phyloP scores from a whole-genome alignment of 352 stramenopile genomes.

The Pilasporangium apinafurcum region DNA sequence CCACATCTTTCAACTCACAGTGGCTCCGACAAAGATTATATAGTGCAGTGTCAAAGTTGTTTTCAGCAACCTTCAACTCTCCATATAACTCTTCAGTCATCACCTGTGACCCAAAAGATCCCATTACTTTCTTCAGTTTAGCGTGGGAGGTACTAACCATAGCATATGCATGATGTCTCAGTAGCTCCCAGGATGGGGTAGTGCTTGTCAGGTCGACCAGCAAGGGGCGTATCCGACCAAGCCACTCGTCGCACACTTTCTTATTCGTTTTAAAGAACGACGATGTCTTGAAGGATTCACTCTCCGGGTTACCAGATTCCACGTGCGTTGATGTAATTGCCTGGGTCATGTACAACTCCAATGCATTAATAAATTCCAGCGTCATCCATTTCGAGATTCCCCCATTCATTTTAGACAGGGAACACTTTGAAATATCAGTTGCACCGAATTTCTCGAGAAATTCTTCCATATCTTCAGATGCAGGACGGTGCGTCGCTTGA shows the following conservation, averaged over 20 bases:
- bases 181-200: constrained; percentile 18
- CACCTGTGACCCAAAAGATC: constrained; percentile 7
- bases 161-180: constrained; percentile 35
- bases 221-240: constrained; percentile 49
- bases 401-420: no score
- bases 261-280: constrained; percentile 65
- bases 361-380: constrained; percentile 47
- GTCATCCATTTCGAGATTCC: constrained; percentile 26
- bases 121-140: constrained; percentile 28
- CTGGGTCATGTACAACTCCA: constrained; percentile 41
- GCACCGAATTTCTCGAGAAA: not conserved
- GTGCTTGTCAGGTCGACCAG: constrained; percentile 34
- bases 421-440: not conserved
- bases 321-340: constrained; percentile 9
- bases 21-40: constrained; percentile 33
- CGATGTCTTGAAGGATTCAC: constrained; percentile 30
- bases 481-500: not conserved
- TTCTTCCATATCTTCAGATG: not conserved
- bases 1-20: constrained; percentile 42
- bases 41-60: constrained; percentile 38
- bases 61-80: constrained; percentile 24
- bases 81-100: constrained; percentile 6
- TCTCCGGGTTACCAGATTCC: constrained; percentile 25
- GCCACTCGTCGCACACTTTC: constrained; percentile 65
- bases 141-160: constrained; percentile 23